A percentile compares a stretch with the other conserved stretches of the same genome.
These are phyloP conservation scores for Viridothelium virens DNA, from an alignment of 495 filamentous ascomycete genomes.

Conservation along the genomic window DNA sequence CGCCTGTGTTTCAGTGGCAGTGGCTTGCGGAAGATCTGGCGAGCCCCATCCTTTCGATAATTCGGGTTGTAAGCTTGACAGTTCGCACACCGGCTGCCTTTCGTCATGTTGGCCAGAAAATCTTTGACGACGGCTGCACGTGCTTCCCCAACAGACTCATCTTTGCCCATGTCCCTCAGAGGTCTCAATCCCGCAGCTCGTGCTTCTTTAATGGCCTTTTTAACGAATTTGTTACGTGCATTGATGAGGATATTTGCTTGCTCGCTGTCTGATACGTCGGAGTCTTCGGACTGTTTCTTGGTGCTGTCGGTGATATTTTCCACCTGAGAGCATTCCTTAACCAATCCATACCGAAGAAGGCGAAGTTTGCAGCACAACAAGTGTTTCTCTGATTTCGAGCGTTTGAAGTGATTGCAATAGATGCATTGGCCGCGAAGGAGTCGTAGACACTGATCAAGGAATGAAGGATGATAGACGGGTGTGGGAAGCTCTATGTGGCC, in stretches of 20 bases:
- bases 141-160: slow-evolving; percentile 68
- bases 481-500: slow-evolving; percentile 94
- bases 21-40: slow-evolving; percentile 87
- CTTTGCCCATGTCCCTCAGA: slow-evolving; percentile 50
- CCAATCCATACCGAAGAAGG: slow-evolving; percentile 74
- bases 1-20: slow-evolving; percentile 60
- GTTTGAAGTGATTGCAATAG: slow-evolving; percentile 77
- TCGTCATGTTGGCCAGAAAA: slow-evolving; percentile 62
- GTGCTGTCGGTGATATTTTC: slow-evolving; percentile 46
- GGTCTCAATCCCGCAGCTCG: neutral
- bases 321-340: slow-evolving; percentile 63
- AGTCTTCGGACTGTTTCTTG: slow-evolving; percentile 43
- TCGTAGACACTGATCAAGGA: slow-evolving; percentile 81
- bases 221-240: slow-evolving; percentile 62
- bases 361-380: slow-evolving; percentile 75
- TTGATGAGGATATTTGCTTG: slow-evolving; percentile 53
- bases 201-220: slow-evolving; percentile 49
- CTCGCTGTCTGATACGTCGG: slow-evolving; percentile 45
- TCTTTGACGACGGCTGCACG: slow-evolving; percentile 68
- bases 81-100: slow-evolving; percentile 58
- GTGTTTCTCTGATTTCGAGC: slow-evolving; percentile 65
- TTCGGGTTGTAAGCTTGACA: slow-evolving; percentile 59
- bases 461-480: slow-evolving; percentile 85
- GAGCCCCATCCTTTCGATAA: slow-evolving; percentile 77
- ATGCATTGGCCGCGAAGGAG: slow-evolving; percentile 78